These are phyloP conservation scores for Coemansia sp. DNA, from an alignment of 192 early-diverging fungal species.

Conservation along the genomic window DNA sequence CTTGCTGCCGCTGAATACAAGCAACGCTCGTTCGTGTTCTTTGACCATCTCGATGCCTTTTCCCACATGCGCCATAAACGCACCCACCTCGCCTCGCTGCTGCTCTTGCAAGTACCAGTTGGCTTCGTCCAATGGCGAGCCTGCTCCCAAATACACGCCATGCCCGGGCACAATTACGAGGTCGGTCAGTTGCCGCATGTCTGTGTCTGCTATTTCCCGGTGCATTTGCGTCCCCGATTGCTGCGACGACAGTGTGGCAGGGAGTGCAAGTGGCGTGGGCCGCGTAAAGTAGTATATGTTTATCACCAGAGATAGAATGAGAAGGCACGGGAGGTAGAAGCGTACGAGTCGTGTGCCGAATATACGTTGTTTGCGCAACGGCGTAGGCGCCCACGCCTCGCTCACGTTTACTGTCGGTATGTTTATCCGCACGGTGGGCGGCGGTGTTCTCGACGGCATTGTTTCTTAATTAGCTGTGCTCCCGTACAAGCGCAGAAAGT, in stretches of 20 bases:
- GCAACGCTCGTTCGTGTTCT: slow-evolving; percentile 40
- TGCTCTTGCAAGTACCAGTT: slow-evolving; percentile 47
- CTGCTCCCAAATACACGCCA: slow-evolving; percentile 47
- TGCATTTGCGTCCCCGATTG: not conserved
- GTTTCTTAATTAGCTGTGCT: not conserved
- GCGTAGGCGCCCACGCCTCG: slow-evolving; percentile 45
- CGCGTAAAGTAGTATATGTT: slow-evolving; percentile 55
- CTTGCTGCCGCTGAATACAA: slow-evolving; percentile 53
- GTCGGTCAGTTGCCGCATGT: slow-evolving; percentile 44
- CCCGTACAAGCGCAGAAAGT: not conserved
- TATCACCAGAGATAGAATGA: slow-evolving; percentile 37
- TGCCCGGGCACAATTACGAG: slow-evolving; percentile 51
- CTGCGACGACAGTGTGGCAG: slow-evolving; percentile 28
- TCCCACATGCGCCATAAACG: slow-evolving; percentile 50
- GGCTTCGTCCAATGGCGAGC: slow-evolving; percentile 34
- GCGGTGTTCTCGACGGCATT: slow-evolving; percentile 45
- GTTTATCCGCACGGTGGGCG: slow-evolving; percentile 51
- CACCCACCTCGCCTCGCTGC: slow-evolving; percentile 47
- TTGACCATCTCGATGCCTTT: slow-evolving; percentile 41
- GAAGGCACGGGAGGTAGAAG: slow-evolving; percentile 33
- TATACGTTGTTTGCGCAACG: slow-evolving; percentile 45
- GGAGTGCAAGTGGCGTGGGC: slow-evolving; percentile 31
- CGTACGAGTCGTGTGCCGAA: slow-evolving; percentile 28
- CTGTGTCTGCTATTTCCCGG: slow-evolving; percentile 15
- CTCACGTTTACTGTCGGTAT: slow-evolving; percentile 51